phyloP scores from a whole-genome alignment of 345 rosid genomes.

The Kernera saxatilis region DNA sequence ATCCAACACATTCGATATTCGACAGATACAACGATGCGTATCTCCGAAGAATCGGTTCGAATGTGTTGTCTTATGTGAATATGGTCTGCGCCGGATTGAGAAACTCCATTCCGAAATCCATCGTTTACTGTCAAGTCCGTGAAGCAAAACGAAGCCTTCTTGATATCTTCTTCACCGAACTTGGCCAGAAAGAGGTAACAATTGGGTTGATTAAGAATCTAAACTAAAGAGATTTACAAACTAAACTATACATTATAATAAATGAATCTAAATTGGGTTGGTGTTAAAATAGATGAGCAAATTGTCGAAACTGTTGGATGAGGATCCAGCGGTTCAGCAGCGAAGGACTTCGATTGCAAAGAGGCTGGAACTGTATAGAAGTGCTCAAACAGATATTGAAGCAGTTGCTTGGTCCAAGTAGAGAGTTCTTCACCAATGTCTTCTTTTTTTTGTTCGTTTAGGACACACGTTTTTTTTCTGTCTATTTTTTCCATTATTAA shows the following conservation, averaged over 20 bases:
- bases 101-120: conserved; percentile 83
- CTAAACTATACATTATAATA: background rate
- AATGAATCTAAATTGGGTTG: conserved; percentile 1
- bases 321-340: conserved; percentile 85
- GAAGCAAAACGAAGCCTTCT: conserved; percentile 90
- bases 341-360: conserved; percentile 61
- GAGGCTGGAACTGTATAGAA: conserved; percentile 83
- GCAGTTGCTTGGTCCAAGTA: conserved; percentile 92
- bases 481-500: background rate
- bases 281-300: conserved; percentile 44
- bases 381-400: conserved; percentile 84
- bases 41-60: conserved; percentile 77
- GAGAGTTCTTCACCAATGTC: conserved; percentile 16
- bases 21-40: conserved; percentile 87
- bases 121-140: conserved; percentile 91
- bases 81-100: conserved; percentile 80
- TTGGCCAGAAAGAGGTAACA: conserved; percentile 92
- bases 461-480: background rate
- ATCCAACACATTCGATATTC: conserved; percentile 83
- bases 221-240: no score
- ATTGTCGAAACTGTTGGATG: conserved; percentile 56
- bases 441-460: background rate
- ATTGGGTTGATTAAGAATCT: no score
- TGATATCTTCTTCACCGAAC: conserved; percentile 76
- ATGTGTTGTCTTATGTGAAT: conserved; percentile 69